Conservation (phyloP, 2,329 filamentous ascomycete genomes). For the Tolypocladium paradoxum region DNA sequence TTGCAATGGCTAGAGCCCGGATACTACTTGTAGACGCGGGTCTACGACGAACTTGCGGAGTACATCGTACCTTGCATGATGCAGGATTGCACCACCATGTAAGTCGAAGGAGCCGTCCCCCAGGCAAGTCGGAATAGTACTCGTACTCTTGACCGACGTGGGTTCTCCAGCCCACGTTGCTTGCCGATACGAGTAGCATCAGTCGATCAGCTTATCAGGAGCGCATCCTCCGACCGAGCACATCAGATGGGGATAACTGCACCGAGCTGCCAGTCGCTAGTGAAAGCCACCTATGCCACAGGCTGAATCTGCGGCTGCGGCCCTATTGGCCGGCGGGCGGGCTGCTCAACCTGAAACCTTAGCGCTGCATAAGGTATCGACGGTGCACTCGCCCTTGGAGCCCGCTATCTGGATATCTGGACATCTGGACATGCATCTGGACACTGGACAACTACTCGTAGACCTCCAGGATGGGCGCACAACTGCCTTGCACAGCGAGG, state of each 20-base stretch:
- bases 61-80: neutral
- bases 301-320: conserved; percentile 11
- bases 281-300: conserved; percentile 7
- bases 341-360: conserved; percentile 21
- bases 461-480: neutral
- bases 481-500: neutral
- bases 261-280: neutral
- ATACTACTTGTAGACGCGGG: neutral
- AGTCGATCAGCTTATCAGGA: neutral
- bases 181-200: neutral
- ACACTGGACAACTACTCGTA: too few relatives aligned
- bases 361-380: conserved; percentile 21
- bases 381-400: conserved; percentile 4
- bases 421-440: too few relatives aligned
- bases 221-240: neutral
- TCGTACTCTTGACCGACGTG: neutral
- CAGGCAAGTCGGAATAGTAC: neutral
- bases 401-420: too few relatives aligned
- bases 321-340: conserved; percentile 17
- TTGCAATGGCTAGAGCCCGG: neutral
- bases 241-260: conserved; percentile 1
- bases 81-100: neutral
- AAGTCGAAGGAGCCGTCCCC: neutral
- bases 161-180: neutral
- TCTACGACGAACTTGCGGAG: neutral